A percentile compares a stretch with the other conserved stretches of the same genome.
Conservation (phyloP, 2,329 filamentous ascomycete genomes). For the Penicillium brasilianum region DNA sequence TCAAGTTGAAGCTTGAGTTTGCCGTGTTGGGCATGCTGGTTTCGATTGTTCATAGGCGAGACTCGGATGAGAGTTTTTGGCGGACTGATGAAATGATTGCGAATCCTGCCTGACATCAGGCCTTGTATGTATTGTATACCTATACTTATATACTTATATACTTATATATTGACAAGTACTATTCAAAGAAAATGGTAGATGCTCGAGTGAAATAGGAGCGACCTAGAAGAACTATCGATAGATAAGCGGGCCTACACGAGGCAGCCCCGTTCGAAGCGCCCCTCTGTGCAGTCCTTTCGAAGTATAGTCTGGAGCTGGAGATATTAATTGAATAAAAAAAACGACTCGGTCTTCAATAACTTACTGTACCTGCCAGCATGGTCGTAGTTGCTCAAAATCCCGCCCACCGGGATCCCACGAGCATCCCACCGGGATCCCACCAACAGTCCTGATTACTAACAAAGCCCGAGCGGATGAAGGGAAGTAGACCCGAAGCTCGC, state of each 20-base stretch:
- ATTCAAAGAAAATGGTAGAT: background rate
- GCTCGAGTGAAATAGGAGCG: background rate
- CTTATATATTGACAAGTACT: background rate
- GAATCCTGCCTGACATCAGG: background rate
- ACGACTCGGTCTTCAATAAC: too few relatives aligned
- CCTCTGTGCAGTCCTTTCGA: too few relatives aligned
- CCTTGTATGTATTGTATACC: background rate
- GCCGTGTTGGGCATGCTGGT: conserved; percentile 12
- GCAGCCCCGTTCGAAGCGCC: too few relatives aligned
- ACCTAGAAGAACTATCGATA: background rate
- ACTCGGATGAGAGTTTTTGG: background rate
- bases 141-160: too few relatives aligned
- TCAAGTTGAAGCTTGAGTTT: conserved; percentile 13
- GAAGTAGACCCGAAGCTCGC: background rate
- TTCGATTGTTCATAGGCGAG: conserved; percentile 1
- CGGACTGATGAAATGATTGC: background rate
- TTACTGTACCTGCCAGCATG: too few relatives aligned
- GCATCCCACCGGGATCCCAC: background rate
- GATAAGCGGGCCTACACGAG: background rate
- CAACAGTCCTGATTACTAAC: background rate
- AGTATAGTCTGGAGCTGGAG: too few relatives aligned
- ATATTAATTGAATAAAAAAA: too few relatives aligned
- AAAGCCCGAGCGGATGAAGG: background rate
- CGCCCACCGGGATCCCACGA: background rate
- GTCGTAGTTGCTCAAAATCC: background rate